Conservation (phyloP, 2,329 filamentous ascomycete species). For the Lecanicillium sp. region DNA sequence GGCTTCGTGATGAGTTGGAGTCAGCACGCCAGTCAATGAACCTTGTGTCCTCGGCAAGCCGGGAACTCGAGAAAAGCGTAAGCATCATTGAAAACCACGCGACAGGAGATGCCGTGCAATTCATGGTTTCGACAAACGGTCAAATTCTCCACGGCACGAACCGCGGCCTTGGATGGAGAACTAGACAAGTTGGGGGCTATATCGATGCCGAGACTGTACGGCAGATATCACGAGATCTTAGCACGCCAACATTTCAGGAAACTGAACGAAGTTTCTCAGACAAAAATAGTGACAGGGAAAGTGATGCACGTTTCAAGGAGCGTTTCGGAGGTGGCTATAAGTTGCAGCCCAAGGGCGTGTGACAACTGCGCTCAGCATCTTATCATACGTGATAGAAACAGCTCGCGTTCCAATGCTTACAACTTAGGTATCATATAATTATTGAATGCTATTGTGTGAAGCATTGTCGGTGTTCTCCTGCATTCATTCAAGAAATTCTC, state of each 20-base stretch:
- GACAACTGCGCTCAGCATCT: neutral
- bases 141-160: constrained; percentile 19
- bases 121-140: constrained; percentile 17
- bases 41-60: constrained; percentile 14
- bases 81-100: constrained; percentile 19
- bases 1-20: constrained; percentile 15
- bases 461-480: too few species aligned
- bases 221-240: constrained; percentile 16
- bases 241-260: neutral
- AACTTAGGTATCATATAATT: neutral
- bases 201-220: constrained; percentile 16
- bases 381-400: neutral
- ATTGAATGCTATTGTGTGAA: too few species aligned
- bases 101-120: constrained; percentile 18
- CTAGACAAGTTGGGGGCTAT: constrained; percentile 17
- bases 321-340: constrained; percentile 14
- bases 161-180: constrained; percentile 14
- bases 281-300: neutral
- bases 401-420: too few species aligned
- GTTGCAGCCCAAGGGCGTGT: neutral
- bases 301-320: constrained; percentile 9
- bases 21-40: constrained; percentile 14
- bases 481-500: too few species aligned
- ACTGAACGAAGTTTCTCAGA: neutral
- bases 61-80: constrained; percentile 13